Conservation (phyloP, 768 basidiomycete genomes). For the Leccinum incarnatum region DNA sequence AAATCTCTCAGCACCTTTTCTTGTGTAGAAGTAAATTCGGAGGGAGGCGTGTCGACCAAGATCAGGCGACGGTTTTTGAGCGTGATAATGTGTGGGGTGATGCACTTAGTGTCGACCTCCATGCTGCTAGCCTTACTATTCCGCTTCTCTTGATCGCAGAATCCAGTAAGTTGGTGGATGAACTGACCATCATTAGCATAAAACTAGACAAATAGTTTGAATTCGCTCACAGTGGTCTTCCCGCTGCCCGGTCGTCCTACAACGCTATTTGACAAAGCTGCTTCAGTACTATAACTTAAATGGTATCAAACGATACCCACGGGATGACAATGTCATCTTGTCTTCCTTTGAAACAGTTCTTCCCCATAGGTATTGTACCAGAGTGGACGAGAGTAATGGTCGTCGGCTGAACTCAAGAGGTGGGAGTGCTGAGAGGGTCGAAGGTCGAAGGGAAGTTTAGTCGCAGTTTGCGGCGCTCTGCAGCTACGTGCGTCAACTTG, state of each 20-base stretch:
- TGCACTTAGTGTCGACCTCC: no score
- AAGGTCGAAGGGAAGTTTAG: no score
- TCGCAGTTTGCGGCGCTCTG: no score
- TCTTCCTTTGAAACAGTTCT: background rate
- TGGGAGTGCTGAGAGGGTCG: no score
- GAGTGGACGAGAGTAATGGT: background rate
- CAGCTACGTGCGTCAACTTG: no score
- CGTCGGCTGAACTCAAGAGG: background rate
- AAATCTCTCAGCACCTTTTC: background rate
- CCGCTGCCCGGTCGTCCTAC: background rate
- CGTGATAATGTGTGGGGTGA: background rate
- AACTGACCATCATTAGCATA: background rate
- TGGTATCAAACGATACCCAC: background rate
- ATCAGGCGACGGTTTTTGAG: background rate
- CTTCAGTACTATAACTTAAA: background rate
- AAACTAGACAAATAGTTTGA: background rate
- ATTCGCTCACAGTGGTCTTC: background rate
- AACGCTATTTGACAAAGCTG: background rate
- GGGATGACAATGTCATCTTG: background rate
- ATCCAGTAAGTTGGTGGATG: background rate
- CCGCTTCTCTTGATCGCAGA: background rate
- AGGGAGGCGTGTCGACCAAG: background rate
- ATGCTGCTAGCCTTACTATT: background rate
- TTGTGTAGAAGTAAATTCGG: background rate
- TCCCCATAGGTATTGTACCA: background rate